These are phyloP conservation scores for Coleophoma cylindrospora DNA, from an alignment of 2,329 filamentous ascomycete species.

Conservation along the genomic window DNA sequence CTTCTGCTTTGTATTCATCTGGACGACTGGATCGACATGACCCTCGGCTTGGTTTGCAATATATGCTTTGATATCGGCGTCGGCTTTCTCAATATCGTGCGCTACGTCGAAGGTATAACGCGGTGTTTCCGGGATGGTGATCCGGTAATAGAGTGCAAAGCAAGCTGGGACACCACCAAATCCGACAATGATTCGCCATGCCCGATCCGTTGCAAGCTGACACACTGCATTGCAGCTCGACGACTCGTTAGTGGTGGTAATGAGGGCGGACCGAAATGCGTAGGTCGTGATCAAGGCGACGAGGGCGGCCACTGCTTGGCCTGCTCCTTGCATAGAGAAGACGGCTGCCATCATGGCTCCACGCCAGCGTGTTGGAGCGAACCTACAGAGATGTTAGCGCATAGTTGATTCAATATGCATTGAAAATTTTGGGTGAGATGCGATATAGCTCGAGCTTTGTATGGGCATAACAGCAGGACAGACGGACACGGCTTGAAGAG, in stretches of 20 bases:
- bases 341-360: constrained; percentile 80
- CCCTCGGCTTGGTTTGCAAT: constrained; percentile 42
- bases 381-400: constrained; percentile 35
- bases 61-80: constrained; percentile 64
- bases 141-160: constrained; percentile 77
- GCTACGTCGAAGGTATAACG: constrained; percentile 79
- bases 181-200: constrained; percentile 78
- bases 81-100: constrained; percentile 69
- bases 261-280: constrained; percentile 53
- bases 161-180: constrained; percentile 74
- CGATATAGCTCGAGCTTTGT: too few relatives aligned
- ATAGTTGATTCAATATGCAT: too few relatives aligned
- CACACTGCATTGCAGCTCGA: constrained; percentile 57
- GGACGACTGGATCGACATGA: constrained; percentile 41
- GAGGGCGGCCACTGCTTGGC: constrained; percentile 69
- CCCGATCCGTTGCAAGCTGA: constrained; percentile 67
- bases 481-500: background rate
- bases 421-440: too few relatives aligned
- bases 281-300: constrained; percentile 65
- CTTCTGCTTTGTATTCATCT: constrained; percentile 47
- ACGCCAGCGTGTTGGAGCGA: constrained; percentile 76
- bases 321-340: constrained; percentile 80
- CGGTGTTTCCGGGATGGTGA: constrained; percentile 81
- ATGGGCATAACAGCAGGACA: background rate
- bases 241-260: constrained; percentile 34